Conservation (phyloP, 2,329 filamentous ascomycete species). For the Microcyclosporella mali region DNA sequence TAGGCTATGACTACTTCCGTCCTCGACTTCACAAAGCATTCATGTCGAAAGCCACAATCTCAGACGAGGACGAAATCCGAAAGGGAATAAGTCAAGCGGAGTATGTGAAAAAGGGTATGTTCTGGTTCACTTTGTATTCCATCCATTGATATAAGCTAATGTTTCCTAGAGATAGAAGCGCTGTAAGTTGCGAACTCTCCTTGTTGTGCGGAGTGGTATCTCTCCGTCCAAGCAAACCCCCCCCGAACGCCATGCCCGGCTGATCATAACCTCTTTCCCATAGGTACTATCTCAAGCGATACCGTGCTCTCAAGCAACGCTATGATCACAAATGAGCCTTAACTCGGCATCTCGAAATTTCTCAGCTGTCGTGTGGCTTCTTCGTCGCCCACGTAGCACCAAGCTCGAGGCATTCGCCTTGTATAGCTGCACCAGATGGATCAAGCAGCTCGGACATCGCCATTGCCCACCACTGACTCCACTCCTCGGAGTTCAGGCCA, state of each 20-base stretch:
- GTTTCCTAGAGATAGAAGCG: constrained; percentile 70
- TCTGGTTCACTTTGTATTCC: background rate
- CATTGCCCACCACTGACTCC: constrained; percentile 81
- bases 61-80: constrained; percentile 67
- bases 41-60: constrained; percentile 62
- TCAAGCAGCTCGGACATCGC: constrained; percentile 80
- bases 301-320: constrained; percentile 74
- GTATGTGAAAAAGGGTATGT: constrained; percentile 80
- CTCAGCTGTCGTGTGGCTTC: constrained; percentile 6
- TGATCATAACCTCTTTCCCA: background rate
- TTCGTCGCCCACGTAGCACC: constrained; percentile 61
- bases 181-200: constrained; percentile 56
- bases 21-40: constrained; percentile 80
- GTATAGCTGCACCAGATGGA: constrained; percentile 55
- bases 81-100: constrained; percentile 71
- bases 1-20: constrained; percentile 77
- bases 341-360: constrained; percentile 3
- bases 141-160: background rate
- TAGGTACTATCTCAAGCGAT: constrained; percentile 88
- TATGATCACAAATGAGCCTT: constrained; percentile 43
- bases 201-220: constrained; percentile 1
- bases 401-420: constrained; percentile 74
- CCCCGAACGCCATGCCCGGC: background rate
- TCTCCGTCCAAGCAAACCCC: too few species aligned
- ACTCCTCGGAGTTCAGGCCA: constrained; percentile 84